Conservation (phyloP, 2,329 filamentous ascomycete genomes). For the Claviceps fusiformis region DNA sequence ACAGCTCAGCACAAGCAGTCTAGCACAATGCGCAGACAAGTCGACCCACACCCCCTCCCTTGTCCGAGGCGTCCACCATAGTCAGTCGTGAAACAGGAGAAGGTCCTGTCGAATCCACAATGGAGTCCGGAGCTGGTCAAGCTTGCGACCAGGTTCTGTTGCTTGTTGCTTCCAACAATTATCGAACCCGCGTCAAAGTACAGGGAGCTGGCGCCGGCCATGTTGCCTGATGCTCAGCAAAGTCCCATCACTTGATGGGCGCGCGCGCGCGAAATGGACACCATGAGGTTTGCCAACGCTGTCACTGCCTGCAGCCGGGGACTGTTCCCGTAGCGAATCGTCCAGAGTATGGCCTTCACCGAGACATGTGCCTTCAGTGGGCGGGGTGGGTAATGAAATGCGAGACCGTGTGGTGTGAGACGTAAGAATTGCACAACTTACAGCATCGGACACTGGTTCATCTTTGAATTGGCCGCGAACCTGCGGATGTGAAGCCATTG, state of each 20-base stretch:
- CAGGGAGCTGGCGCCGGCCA: not conserved
- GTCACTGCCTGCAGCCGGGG: not conserved
- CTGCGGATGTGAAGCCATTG: constrained; percentile 11
- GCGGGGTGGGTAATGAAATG: not conserved
- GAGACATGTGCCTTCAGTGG: constrained; percentile 1
- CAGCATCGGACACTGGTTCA: constrained; percentile 7
- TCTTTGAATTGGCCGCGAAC: constrained; percentile 10
- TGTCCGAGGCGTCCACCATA: constrained; percentile 8
- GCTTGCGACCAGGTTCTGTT: constrained; percentile 8
- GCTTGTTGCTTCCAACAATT: constrained; percentile 1
- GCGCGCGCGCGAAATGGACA: not conserved
- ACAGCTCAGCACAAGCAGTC: not conserved
- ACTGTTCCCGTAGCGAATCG: not conserved
- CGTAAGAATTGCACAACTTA: constrained; percentile 5
- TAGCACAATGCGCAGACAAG: not conserved
- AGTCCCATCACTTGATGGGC: constrained; percentile 2
- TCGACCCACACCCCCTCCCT: constrained; percentile 4
- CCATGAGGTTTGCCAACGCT: not conserved
- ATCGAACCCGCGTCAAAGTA: not conserved
- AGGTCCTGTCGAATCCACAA: constrained; percentile 9
- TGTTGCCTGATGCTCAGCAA: not conserved
- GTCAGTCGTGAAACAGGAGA: constrained; percentile 12
- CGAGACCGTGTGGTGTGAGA: not conserved
- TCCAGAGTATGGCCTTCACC: not conserved
- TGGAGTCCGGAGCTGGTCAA: constrained; percentile 10